phyloP scores from a whole-genome alignment of 202 grass and related monocot genomes.

The Digitaria exilis region DNA sequence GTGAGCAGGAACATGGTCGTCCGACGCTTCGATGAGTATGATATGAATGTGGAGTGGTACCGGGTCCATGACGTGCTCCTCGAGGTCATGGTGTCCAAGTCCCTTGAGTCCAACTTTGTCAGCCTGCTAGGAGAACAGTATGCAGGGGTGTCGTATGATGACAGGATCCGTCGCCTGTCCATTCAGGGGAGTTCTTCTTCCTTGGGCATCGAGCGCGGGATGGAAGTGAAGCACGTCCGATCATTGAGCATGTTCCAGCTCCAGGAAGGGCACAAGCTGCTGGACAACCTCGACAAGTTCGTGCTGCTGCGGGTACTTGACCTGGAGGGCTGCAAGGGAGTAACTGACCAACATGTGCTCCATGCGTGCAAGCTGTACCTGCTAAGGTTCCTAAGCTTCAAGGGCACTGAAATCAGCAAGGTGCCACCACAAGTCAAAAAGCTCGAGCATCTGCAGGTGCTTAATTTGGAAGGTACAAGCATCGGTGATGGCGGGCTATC shows the following conservation, averaged over 20 bases:
- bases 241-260: background rate
- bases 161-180: background rate
- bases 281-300: background rate
- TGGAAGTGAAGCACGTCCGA: background rate
- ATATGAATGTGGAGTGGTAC: background rate
- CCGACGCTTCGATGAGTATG: accelerated
- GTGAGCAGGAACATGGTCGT: background rate
- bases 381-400: no score
- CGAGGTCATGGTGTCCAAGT: background rate
- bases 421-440: no score
- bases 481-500: no score
- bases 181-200: background rate
- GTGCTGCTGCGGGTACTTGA: background rate
- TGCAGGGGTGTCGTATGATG: background rate
- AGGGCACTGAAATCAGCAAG: no score
- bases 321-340: background rate
- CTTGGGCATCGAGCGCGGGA: no score
- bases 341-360: no score
- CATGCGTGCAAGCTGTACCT: no score
- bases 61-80: background rate
- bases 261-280: background rate
- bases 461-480: no score
- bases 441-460: no score
- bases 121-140: background rate
- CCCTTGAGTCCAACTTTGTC: background rate